Percentiles rank a stretch among this genome's conserved stretches.
Conservation (phyloP, 345 rosid species). For the Acer saccharum region DNA sequence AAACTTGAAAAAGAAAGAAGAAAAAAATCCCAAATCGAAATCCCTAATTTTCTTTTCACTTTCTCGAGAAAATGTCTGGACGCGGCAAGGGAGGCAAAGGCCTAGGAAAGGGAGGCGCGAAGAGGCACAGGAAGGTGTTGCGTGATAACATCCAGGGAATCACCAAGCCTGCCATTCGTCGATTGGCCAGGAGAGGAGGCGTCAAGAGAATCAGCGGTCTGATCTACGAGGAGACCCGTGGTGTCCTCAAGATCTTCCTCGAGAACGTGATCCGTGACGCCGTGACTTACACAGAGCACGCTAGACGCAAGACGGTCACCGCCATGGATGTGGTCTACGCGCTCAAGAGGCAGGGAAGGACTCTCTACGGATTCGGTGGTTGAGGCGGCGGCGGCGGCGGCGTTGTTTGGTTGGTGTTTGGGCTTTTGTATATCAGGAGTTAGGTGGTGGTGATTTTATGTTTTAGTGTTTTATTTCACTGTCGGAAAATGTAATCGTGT, state of each 20-base stretch:
- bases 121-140: conserved; percentile 41
- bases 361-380: conserved; percentile 42
- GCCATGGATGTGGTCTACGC: conserved; percentile 44
- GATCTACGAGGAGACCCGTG: conserved; percentile 44
- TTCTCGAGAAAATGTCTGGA: conserved; percentile 26
- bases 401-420: not conserved
- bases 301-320: conserved; percentile 38
- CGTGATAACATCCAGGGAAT: conserved; percentile 46
- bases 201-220: conserved; percentile 43
- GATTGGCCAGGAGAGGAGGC: conserved; percentile 38
- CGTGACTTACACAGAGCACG: conserved; percentile 39
- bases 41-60: not conserved
- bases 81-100: conserved; percentile 48
- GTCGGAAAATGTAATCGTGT: not conserved
- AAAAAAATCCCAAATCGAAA: not conserved
- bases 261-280: conserved; percentile 43
- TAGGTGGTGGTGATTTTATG: not conserved
- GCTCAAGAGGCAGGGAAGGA: conserved; percentile 41
- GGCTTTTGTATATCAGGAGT: not conserved
- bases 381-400: not conserved
- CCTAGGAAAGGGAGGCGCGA: conserved; percentile 45
- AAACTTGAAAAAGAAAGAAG: no score
- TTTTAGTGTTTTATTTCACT: not conserved
- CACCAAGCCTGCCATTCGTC: conserved; percentile 34
- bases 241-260: conserved; percentile 38